Evolutionary conservation across 2,329 filamentous ascomycete species (phyloP).

Genomic region (Hypomyces perniciosus): DNA sequence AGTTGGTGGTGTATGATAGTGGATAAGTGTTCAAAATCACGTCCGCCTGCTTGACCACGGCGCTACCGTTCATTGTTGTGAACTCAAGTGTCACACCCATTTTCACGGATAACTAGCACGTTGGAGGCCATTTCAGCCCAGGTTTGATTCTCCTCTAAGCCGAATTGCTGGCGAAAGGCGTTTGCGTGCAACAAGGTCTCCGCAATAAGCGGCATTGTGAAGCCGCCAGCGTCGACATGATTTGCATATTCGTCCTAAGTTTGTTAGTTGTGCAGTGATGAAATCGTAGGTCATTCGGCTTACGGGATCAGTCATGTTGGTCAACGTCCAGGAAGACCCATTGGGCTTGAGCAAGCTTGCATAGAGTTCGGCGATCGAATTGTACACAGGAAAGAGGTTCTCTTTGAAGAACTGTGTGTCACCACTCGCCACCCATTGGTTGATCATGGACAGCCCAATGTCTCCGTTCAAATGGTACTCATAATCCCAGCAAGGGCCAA

Average conservation of each 20-base stretch:
- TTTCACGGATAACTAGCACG: constrained; percentile 15
- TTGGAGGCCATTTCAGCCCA: constrained; percentile 19
- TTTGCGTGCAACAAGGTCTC: constrained; percentile 52
- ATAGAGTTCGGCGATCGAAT: constrained; percentile 57
- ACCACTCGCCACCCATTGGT: constrained; percentile 21
- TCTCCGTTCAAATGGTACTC: constrained; percentile 67
- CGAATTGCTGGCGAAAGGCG: constrained; percentile 49
- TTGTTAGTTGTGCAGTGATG: background rate
- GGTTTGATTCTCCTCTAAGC: constrained; percentile 45
- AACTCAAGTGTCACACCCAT: constrained; percentile 56
- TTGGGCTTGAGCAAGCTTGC: constrained; percentile 55
- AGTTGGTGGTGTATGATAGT: constrained; percentile 48
- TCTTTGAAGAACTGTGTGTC: constrained; percentile 16
- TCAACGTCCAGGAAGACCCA: constrained; percentile 43
- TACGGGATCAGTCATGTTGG: constrained; percentile 67
- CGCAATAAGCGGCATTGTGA: constrained; percentile 57
- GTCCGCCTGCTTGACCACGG: constrained; percentile 64
- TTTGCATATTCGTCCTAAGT: constrained; percentile 61
- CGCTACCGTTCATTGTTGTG: constrained; percentile 58
- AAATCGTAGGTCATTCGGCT: constrained; percentile 15
- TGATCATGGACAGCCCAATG: constrained; percentile 45
- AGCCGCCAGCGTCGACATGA: constrained; percentile 60
- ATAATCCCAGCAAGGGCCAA: constrained; percentile 61
- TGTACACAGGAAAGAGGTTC: constrained; percentile 54
- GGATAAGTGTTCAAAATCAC: constrained; percentile 61